phyloP scores from a whole-genome alignment of 352 stramenopile genomes.

The Pythium phragmiticola region DNA sequence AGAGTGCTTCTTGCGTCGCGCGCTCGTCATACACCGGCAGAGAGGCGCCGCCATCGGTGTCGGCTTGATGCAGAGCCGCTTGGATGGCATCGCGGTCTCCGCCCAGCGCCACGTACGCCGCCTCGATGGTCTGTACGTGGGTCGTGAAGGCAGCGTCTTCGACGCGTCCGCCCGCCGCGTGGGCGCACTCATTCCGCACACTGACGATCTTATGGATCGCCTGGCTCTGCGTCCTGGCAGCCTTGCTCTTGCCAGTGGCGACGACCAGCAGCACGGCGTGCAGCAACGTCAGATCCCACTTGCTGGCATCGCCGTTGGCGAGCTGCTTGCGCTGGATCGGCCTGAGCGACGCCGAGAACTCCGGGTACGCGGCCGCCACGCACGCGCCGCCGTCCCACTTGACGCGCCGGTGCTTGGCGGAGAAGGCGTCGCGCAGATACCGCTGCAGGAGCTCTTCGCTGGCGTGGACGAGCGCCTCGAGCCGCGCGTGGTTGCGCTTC shows the following conservation, averaged over 20 bases:
- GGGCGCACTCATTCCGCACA: conserved; percentile 6
- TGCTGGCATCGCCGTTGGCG: neutral
- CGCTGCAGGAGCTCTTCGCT: conserved; percentile 5
- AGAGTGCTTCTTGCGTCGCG: conserved; percentile 3
- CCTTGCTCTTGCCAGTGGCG: neutral
- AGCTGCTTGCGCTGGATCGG: neutral
- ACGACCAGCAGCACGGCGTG: conserved; percentile 15
- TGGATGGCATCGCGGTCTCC: conserved; percentile 1
- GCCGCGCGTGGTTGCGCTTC: neutral
- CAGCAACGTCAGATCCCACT: conserved; percentile 13
- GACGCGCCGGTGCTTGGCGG: neutral
- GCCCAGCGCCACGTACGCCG: neutral
- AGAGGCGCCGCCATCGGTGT: neutral
- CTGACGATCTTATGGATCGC: conserved; percentile 5
- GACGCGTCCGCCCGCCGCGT: conserved; percentile 10
- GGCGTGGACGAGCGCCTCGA: neutral
- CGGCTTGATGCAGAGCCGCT: neutral
- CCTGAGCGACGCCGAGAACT: too few relatives aligned
- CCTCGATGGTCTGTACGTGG: neutral
- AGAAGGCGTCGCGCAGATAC: neutral
- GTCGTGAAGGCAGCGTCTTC: neutral
- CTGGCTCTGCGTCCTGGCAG: neutral
- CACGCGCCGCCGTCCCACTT: too few relatives aligned
- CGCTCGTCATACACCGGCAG: neutral
- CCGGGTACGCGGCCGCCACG: too few relatives aligned